Percentiles rank a stretch among this genome's conserved stretches.
These are phyloP conservation scores for Candida maris DNA, from an alignment of 805 yeast species.

Conservation along the genomic window DNA sequence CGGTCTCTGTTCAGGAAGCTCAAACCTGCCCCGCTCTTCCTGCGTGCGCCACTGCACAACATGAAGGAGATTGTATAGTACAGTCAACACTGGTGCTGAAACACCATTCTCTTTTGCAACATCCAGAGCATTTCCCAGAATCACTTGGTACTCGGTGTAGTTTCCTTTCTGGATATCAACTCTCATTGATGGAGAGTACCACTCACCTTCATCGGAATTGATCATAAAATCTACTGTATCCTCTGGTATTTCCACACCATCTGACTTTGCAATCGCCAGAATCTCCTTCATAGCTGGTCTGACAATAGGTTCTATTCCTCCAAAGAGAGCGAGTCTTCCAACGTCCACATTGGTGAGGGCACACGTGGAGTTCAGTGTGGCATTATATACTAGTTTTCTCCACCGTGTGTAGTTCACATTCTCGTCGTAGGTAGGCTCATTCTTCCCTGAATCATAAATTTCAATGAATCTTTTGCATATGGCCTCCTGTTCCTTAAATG, in stretches of 20 bases:
- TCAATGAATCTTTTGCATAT: conserved; percentile 32
- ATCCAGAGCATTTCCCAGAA: conserved; percentile 39
- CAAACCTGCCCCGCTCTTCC: conserved; percentile 28
- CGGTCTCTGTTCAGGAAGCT: conserved; percentile 31
- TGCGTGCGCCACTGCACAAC: conserved; percentile 32
- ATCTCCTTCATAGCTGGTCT: conserved; percentile 69
- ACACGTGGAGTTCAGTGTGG: conserved; percentile 43
- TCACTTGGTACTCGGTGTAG: conserved; percentile 40
- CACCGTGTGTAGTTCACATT: conserved; percentile 40
- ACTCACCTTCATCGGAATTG: conserved; percentile 46
- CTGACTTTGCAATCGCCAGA: conserved; percentile 62
- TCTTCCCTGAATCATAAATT: conserved; percentile 32
- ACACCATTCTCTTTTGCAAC: conserved; percentile 29
- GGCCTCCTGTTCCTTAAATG: conserved; percentile 24
- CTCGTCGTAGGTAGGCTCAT: conserved; percentile 30
- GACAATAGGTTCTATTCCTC: conserved; percentile 38
- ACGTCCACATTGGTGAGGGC: conserved; percentile 40
- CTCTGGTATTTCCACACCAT: conserved; percentile 52
- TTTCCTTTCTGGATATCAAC: conserved; percentile 42
- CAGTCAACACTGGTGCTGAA: conserved; percentile 28
- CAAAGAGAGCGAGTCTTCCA: conserved; percentile 43
- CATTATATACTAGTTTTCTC: conserved; percentile 47
- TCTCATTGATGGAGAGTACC: conserved; percentile 47
- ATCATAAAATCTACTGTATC: conserved; percentile 46
- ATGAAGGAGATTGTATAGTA: conserved; percentile 27